Base-by-base conservation (phyloP, 768 basidiomycete species). In the Leccinum fibrillosum region DNA sequence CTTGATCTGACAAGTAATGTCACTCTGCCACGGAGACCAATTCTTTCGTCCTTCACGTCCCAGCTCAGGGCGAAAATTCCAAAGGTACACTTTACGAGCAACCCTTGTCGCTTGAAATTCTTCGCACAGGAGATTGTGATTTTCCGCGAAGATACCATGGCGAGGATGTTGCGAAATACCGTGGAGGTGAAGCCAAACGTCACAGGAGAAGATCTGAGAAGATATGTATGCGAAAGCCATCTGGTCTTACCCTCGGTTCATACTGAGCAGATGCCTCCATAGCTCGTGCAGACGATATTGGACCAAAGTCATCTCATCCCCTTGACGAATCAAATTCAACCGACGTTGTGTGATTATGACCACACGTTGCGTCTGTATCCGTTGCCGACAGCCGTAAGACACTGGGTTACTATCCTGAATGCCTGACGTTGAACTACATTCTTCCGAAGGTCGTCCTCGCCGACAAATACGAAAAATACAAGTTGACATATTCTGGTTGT, bases 241-340 rank as follows among this genome's bases (percentile, higher is more conserved):
- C 57, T 25, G 26, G 37, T 62, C 35, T 28, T 42, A 30, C 48
- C 21, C 28, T 12, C 25, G 50, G 32, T 54, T 23, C 32, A 28
- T 25, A 47, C 58, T 60, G 35, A 53, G n/a, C 6, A 9, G 19
- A 21, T 11, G 8, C 2, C 17, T 37, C 10, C 19, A 8, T 63
- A 98, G 95, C 83, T 97, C 55, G 95, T 97, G n/a, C 94, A 97
- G 75, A 90, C 95, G 0, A 86, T 99, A 39, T 76, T 98, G 35
- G 97, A 99, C 69, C 97, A 99, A 74, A 86, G 89, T 37, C 95
- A 98, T 75, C 81, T 99, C n/a, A 85, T 85, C 13, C 97, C 97
- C 0, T 75, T 98, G 26, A 87, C 94, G 0, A 78, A 85, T 28
- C 83, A 88, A 54, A 86, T 96, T 34, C 91, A 96, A 65, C 93